Evolutionary conservation across 2,329 filamentous ascomycete species (phyloP), one percentile per base, ranked within the genome.

Genomic region (Cephalotrichum gorgonifer): DNA sequence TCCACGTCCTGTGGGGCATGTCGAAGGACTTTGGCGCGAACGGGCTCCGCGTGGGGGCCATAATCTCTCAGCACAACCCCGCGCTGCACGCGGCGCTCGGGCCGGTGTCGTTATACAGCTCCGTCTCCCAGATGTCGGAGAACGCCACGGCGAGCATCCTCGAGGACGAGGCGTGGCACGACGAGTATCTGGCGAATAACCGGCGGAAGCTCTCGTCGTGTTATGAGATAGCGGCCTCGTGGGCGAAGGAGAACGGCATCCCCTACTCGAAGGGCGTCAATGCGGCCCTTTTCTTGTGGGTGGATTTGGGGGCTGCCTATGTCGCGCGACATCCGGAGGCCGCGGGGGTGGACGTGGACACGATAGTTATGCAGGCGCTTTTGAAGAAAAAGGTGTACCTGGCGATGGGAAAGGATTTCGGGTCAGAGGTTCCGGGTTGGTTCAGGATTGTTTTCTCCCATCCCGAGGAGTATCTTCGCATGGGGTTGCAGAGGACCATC

Each of bases 1-100:
- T 81, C 0, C 78, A 82, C 57, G 69, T 77, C 1, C 58, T 76
- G 22, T 69, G 71, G 59, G 65, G 67, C 23, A 63, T 68, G 55
- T 66, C 62, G 46, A 71, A 75, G 54, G 76, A 79, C 57, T 81
- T 81, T 58, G 73, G 74, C 23, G 71, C 73, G 20, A 78, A 77
- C 39, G 78, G 78, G 0, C 60, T 79, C 7, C 69, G 76, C 1
- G 53, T 79, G 4, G 76, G 76, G 0, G 65, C 62, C 17, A 60
- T 78, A n/a, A 63, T 76, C 22, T 73, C 71, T 5, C 73, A 74
- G 48, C 57, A 62, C 28, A 76, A 74, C 50, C 45, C 54, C 2
- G 54, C 58, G 0, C 54, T 76, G 0, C 64, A 68, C 41, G 51
- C 53, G 2, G 67, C 71, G 0, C 47, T 75, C 3, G 54, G 64